These are phyloP conservation scores for Musa itinerans DNA, from an alignment of 176 grass and related monocot genomes.

Conservation along the genomic window DNA sequence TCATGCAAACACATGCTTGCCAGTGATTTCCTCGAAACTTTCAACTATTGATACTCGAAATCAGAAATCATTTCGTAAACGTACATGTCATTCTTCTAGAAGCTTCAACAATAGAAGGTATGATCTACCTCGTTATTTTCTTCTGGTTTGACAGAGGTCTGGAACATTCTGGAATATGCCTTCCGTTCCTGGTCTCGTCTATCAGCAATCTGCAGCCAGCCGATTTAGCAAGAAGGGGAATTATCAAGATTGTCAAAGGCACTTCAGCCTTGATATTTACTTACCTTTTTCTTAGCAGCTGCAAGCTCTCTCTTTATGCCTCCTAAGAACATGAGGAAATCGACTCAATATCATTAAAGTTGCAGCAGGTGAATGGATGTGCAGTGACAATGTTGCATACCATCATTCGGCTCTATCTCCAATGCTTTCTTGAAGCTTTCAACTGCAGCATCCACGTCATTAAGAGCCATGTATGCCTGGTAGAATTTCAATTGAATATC, in stretches of 20 bases:
- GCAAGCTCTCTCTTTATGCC: conserved; percentile 76
- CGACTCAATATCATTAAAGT: not conserved
- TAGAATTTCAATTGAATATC: not conserved
- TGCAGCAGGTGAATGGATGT: conserved; percentile 6
- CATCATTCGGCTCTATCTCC: conserved; percentile 90
- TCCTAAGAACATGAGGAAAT: conserved; percentile 38
- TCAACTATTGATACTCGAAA: not conserved
- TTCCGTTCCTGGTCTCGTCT: conserved; percentile 64
- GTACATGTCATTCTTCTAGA: not conserved
- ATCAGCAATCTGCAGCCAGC: conserved; percentile 48
- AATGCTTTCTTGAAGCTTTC: conserved; percentile 81
- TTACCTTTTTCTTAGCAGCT: conserved; percentile 84
- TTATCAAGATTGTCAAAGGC: not conserved
- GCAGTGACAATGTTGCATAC: conserved; percentile 29
- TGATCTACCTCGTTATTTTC: conserved; percentile 34
- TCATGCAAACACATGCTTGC: not conserved
- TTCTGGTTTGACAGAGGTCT: conserved; percentile 54
- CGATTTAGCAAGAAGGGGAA: not conserved
- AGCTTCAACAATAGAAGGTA: not conserved
- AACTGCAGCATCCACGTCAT: conserved; percentile 78
- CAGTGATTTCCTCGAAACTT: not conserved
- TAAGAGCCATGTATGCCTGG: conserved; percentile 75
- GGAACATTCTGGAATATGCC: conserved; percentile 81
- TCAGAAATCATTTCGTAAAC: not conserved
- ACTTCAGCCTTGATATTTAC: conserved; percentile 7